Percentiles rank a stretch among this genome's conserved stretches.
phyloP scores from a whole-genome alignment of 352 stramenopile genomes.

The Globisporangium acanthophoron region DNA sequence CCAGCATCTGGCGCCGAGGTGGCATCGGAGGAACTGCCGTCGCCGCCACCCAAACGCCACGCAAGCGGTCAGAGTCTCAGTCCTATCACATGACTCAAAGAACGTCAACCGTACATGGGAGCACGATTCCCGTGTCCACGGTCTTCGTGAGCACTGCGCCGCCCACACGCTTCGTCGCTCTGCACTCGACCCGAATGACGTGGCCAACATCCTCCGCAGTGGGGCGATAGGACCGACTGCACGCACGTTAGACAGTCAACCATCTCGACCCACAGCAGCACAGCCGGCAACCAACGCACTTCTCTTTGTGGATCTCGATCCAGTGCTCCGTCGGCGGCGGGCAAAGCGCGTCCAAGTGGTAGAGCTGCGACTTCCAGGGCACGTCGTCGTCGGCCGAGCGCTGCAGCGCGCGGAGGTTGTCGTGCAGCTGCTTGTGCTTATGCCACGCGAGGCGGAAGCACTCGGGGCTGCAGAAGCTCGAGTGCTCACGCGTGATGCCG shows the following conservation, averaged over 20 bases:
- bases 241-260: conserved; percentile 7
- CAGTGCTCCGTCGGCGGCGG: conserved; percentile 45
- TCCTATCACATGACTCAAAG: too few species aligned
- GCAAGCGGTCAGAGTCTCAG: not conserved
- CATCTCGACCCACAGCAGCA: too few species aligned
- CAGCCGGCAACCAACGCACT: conserved; percentile 23
- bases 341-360: conserved; percentile 55
- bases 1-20: conserved; percentile 75
- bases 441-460: conserved; percentile 66
- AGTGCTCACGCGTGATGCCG: conserved; percentile 58
- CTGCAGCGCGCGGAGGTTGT: conserved; percentile 21
- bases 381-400: conserved; percentile 15
- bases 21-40: conserved; percentile 64
- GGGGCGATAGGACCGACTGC: conserved; percentile 64
- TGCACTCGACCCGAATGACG: conserved; percentile 78
- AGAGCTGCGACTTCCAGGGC: conserved; percentile 56
- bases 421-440: conserved; percentile 62
- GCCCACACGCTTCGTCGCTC: conserved; percentile 50
- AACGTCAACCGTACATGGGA: conserved; percentile 64
- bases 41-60: too few species aligned
- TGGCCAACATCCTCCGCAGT: conserved; percentile 64
- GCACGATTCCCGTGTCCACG: conserved; percentile 79
- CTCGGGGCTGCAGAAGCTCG: conserved; percentile 62
- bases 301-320: conserved; percentile 59
- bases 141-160: conserved; percentile 57